A percentile compares a stretch with the other conserved stretches of the same genome.
phyloP scores from a whole-genome alignment of 129 eudicot species.

The Gnaphalium uliginosum region DNA sequence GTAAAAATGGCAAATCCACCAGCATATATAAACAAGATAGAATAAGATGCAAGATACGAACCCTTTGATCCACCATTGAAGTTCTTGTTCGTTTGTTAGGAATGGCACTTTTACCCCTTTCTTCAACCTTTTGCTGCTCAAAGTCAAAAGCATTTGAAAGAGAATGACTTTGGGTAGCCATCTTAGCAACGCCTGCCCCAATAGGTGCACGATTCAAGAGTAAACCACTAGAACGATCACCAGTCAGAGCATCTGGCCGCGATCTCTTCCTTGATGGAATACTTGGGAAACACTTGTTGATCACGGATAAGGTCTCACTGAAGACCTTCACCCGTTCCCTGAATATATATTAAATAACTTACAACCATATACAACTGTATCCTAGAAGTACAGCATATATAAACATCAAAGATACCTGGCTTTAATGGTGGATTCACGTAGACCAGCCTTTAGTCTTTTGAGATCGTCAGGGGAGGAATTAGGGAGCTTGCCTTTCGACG shows the following conservation, averaged over 20 bases:
- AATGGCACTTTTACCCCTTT: constrained; percentile 57
- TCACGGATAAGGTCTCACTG: constrained; percentile 66
- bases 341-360: constrained; percentile 7
- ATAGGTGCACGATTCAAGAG: constrained; percentile 58
- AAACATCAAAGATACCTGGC: constrained; percentile 54
- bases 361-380: background rate
- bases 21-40: background rate
- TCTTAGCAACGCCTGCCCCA: constrained; percentile 44
- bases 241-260: constrained; percentile 60
- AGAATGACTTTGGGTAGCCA: constrained; percentile 59
- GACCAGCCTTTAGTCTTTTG: constrained; percentile 60
- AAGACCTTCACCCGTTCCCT: constrained; percentile 91
- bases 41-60: constrained; percentile 33
- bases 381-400: constrained; percentile 7
- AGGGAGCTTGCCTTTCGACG: constrained; percentile 53
- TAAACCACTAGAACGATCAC: constrained; percentile 60
- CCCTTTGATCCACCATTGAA: constrained; percentile 72
- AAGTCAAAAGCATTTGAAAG: constrained; percentile 47
- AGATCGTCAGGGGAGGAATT: constrained; percentile 64
- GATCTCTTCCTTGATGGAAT: constrained; percentile 86
- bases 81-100: constrained; percentile 84
- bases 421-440: constrained; percentile 68
- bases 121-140: constrained; percentile 76
- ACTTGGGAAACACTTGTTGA: constrained; percentile 79
- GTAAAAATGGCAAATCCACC: background rate